Evolutionary conservation across 345 rosid genomes (phyloP).

Genomic region (Melastoma malabathricum): DNA sequence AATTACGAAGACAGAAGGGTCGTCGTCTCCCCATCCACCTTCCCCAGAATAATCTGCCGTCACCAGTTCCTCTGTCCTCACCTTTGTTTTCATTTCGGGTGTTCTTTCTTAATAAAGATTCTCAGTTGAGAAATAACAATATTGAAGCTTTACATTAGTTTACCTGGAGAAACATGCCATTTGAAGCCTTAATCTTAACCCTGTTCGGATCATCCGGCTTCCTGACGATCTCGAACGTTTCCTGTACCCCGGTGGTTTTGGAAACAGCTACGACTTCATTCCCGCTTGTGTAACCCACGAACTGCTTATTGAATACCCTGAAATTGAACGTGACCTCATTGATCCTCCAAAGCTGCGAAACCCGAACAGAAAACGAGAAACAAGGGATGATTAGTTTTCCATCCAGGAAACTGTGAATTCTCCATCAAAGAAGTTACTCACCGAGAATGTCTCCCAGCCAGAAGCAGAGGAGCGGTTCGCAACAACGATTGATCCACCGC

Average conservation of each 20-base stretch:
- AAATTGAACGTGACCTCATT: slow-evolving; percentile 27
- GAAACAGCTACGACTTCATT: slow-evolving; percentile 23
- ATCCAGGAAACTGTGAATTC: neutral
- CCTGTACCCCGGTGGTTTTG: slow-evolving; percentile 9
- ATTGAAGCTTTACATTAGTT: no score
- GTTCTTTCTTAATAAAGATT: no score
- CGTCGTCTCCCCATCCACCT: slow-evolving; percentile 29
- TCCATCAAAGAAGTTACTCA: slow-evolving; percentile 1
- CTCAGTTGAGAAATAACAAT: no score
- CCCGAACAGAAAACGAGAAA: neutral
- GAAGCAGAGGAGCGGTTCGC: slow-evolving; percentile 38
- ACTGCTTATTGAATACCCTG: slow-evolving; percentile 34
- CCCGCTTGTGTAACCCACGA: slow-evolving; percentile 30
- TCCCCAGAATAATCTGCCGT: slow-evolving; percentile 29
- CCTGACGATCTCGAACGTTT: slow-evolving; percentile 37
- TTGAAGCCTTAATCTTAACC: slow-evolving; percentile 40
- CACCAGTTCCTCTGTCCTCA: slow-evolving; percentile 33
- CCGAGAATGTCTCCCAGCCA: slow-evolving; percentile 52
- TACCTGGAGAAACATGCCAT: slow-evolving; percentile 41
- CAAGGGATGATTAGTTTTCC: neutral
- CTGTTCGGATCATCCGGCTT: slow-evolving; percentile 14
- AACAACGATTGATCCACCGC: slow-evolving; percentile 43
- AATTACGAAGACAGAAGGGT: slow-evolving; percentile 41
- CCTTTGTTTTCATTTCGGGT: no score
- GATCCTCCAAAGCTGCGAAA: slow-evolving; percentile 43